phyloP scores from a whole-genome alignment of 1,284 basidiomycete genomes.

The Lentinula novae-zelandiae region DNA sequence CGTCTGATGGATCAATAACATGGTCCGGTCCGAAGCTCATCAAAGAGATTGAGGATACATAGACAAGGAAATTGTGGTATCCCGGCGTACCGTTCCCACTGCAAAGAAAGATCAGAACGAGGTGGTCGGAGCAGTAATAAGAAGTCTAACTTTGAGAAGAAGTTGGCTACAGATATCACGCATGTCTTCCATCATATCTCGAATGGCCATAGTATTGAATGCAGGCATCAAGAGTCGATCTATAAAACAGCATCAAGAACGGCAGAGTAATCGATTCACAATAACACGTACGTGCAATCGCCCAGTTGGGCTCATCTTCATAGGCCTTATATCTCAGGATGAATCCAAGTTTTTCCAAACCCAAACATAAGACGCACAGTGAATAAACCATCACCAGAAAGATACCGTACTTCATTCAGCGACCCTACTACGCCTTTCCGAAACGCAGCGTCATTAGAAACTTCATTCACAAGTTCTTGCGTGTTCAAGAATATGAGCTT shows the following conservation, averaged over 20 bases:
- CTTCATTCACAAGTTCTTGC: slow-evolving; percentile 39
- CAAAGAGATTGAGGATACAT: background rate
- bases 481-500: slow-evolving; percentile 25
- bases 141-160: slow-evolving; percentile 28
- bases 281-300: slow-evolving; percentile 36
- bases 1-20: slow-evolving; percentile 40
- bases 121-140: background rate
- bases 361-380: slow-evolving; percentile 26
- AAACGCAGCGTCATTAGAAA: slow-evolving; percentile 44
- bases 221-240: slow-evolving; percentile 53
- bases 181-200: slow-evolving; percentile 50
- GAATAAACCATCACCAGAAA: slow-evolving; percentile 44
- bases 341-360: background rate
- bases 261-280: background rate
- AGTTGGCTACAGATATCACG: slow-evolving; percentile 47
- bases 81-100: slow-evolving; percentile 12
- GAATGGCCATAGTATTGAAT: slow-evolving; percentile 43
- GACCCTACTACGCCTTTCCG: slow-evolving; percentile 34
- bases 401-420: slow-evolving; percentile 36
- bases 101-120: background rate
- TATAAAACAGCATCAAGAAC: slow-evolving; percentile 7
- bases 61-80: background rate
- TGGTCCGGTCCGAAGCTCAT: slow-evolving; percentile 40
- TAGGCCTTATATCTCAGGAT: slow-evolving; percentile 25
- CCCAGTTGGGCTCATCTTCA: slow-evolving; percentile 45